Conservation (phyloP, 352 stramenopile species). For the Phytophthora fragariaefolia region DNA sequence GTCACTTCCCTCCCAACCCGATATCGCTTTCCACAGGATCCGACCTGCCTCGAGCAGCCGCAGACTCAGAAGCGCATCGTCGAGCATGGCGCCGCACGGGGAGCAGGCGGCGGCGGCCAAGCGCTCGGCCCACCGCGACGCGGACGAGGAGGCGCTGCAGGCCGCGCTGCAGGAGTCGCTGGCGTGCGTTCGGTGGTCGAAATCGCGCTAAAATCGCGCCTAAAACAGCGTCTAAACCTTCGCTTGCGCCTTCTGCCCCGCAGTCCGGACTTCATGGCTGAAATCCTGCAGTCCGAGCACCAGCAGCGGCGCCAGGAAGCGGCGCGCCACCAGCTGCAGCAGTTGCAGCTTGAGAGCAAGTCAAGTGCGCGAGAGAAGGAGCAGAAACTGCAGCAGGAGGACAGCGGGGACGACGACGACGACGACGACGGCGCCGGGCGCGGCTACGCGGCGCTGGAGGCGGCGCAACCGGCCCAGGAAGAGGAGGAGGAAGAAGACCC, state of each 20-base stretch:
- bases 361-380: slow-evolving; percentile 18
- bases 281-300: slow-evolving; percentile 74
- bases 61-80: slow-evolving; percentile 5
- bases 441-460: not conserved
- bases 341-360: slow-evolving; percentile 4
- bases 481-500: slow-evolving; percentile 36
- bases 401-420: slow-evolving; percentile 29
- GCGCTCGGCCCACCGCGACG: slow-evolving; percentile 52
- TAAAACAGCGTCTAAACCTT: slow-evolving; percentile 14
- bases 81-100: slow-evolving; percentile 23
- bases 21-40: slow-evolving; percentile 24
- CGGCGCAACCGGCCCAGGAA: not conserved
- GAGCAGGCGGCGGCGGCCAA: slow-evolving; percentile 20
- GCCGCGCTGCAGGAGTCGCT: slow-evolving; percentile 67
- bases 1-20: slow-evolving; percentile 4
- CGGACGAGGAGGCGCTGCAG: slow-evolving; percentile 75
- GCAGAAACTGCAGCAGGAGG: slow-evolving; percentile 26
- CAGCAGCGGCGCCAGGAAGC: slow-evolving; percentile 20
- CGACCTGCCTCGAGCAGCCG: not conserved
- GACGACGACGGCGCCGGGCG: slow-evolving; percentile 13
- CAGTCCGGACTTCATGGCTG: slow-evolving; percentile 71
- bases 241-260: not conserved
- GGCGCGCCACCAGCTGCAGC: not conserved
- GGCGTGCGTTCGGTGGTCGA: slow-evolving; percentile 41
- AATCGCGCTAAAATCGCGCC: not conserved